A percentile compares a stretch with the other conserved stretches of the same genome.
These are phyloP conservation scores for Alternaria sp. DNA, from an alignment of 2,329 filamentous ascomycete genomes.

Conservation along the genomic window DNA sequence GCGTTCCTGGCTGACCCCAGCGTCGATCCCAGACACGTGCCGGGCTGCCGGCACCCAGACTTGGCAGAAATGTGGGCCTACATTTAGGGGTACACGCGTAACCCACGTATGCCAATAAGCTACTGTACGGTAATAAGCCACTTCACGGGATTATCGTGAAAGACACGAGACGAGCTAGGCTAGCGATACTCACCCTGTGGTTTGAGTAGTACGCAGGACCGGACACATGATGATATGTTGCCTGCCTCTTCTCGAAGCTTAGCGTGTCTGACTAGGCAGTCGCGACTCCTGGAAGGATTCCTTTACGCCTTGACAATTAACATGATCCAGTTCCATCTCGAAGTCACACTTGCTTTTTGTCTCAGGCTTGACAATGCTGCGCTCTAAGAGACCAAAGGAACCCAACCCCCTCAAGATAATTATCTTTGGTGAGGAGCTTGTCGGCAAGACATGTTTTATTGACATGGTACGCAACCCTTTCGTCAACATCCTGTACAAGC, in stretches of 20 bases:
- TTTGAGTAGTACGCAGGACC: neutral
- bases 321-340: neutral
- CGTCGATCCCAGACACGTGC: constrained; percentile 6
- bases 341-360: neutral
- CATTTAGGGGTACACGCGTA: neutral
- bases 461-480: constrained; percentile 29
- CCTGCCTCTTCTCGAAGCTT: neutral
- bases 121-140: neutral
- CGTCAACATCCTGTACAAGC: neutral
- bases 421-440: constrained; percentile 32
- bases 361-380: neutral
- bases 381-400: constrained; percentile 7
- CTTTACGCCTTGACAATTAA: constrained; percentile 1
- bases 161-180: neutral
- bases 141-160: neutral
- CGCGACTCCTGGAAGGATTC: neutral
- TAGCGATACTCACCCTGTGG: neutral
- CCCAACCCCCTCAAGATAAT: constrained; percentile 13
- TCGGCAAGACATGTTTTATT: constrained; percentile 39
- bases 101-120: neutral
- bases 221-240: neutral
- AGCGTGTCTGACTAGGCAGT: neutral
- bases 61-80: constrained; percentile 9
- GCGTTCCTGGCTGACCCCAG: constrained; percentile 5
- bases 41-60: constrained; percentile 2